These are phyloP conservation scores for Penicillium palitans DNA, from an alignment of 2,329 filamentous ascomycete genomes.

Conservation along the genomic window DNA sequence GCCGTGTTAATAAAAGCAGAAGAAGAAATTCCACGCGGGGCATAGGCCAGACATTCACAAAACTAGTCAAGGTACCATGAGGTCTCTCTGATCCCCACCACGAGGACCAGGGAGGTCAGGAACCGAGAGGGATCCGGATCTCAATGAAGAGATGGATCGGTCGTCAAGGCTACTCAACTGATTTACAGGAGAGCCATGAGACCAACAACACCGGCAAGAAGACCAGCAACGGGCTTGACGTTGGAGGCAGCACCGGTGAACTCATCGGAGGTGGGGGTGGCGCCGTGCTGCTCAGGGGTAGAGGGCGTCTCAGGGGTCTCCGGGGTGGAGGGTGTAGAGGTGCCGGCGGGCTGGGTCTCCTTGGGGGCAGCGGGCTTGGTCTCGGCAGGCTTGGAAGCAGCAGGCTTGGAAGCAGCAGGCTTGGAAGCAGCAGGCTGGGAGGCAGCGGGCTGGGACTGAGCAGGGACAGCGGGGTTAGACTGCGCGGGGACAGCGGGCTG, in stretches of 20 bases:
- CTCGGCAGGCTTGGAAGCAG: neutral
- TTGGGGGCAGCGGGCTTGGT: neutral
- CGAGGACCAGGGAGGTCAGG: slow-evolving; percentile 13
- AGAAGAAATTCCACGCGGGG: slow-evolving; percentile 14
- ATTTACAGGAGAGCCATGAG: slow-evolving; percentile 43
- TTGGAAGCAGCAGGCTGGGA: neutral
- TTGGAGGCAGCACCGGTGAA: slow-evolving; percentile 40
- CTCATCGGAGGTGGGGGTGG: slow-evolving; percentile 11
- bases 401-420: neutral
- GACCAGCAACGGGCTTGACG: slow-evolving; percentile 38
- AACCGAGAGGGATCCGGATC: slow-evolving; percentile 1
- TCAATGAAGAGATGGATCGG: neutral
- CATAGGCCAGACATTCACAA: slow-evolving; percentile 9
- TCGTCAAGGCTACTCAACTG: slow-evolving; percentile 11
- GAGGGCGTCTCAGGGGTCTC: slow-evolving; percentile 5
- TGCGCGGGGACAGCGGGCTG: neutral
- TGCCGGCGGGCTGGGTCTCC: neutral
- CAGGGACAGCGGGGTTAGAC: neutral
- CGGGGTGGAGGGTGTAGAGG: slow-evolving; percentile 3
- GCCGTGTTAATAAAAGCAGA: slow-evolving; percentile 3
- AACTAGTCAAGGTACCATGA: slow-evolving; percentile 4
- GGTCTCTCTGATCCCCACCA: slow-evolving; percentile 19
- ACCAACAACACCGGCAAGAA: slow-evolving; percentile 40
- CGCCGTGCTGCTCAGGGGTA: slow-evolving; percentile 9
- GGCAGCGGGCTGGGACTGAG: neutral